phyloP scores from a whole-genome alignment of 2,329 filamentous ascomycete genomes.

The Aspergillus proliferans region DNA sequence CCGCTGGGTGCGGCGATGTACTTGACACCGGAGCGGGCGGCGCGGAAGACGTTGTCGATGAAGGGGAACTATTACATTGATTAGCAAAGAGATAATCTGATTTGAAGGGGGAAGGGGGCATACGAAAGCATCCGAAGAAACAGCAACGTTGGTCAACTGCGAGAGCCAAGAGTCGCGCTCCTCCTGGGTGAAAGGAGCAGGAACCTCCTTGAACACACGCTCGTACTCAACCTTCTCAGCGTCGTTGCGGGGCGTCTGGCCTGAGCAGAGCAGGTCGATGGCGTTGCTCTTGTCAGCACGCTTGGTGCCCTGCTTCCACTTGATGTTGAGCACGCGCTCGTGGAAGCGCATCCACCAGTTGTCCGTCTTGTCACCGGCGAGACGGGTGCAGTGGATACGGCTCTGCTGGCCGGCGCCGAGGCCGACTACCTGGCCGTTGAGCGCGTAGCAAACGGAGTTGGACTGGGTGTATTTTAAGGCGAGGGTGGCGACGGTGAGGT shows the following conservation, averaged over 20 bases:
- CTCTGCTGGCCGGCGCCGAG: constrained; percentile 95
- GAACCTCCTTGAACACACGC: constrained; percentile 82
- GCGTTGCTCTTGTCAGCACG: constrained; percentile 96
- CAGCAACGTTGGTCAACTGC: constrained; percentile 68
- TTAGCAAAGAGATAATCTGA: neutral
- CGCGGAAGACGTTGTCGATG: constrained; percentile 94
- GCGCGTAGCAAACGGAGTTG: constrained; percentile 96
- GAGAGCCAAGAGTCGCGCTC: constrained; percentile 82
- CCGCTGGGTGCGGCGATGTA: constrained; percentile 92
- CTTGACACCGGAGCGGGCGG: constrained; percentile 80
- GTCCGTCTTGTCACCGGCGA: constrained; percentile 96
- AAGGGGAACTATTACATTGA: constrained; percentile 68
- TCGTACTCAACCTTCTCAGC: constrained; percentile 83
- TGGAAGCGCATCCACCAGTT: constrained; percentile 99
- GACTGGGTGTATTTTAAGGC: constrained; percentile 98
- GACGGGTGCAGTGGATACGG: constrained; percentile 94
- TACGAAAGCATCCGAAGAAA: constrained; percentile 94
- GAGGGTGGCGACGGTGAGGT: constrained; percentile 91
- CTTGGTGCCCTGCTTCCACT: constrained; percentile 98
- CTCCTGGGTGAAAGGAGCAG: constrained; percentile 69
- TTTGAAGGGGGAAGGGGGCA: constrained; percentile 35
- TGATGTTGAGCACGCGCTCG: constrained; percentile 75
- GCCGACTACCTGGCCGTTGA: constrained; percentile 88
- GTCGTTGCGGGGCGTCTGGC: constrained; percentile 75
- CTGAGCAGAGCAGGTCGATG: constrained; percentile 89